Evolutionary conservation across 2,329 filamentous ascomycete species (phyloP).

Genomic region (Trichophyton equinum): DNA sequence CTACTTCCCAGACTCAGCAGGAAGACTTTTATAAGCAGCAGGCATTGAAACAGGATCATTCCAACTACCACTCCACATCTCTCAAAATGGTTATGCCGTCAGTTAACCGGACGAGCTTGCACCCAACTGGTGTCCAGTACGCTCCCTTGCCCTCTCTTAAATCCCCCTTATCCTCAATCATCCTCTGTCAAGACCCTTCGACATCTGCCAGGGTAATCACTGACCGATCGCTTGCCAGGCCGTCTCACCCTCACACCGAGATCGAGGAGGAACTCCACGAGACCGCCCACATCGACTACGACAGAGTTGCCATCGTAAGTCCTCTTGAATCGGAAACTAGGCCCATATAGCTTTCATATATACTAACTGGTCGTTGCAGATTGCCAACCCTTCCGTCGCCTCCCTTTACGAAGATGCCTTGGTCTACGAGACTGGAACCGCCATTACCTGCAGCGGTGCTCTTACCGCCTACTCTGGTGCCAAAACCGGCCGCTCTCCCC

Average conservation of each 20-base stretch:
- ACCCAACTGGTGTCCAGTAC: slow-evolving; percentile 82
- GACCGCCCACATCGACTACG: slow-evolving; percentile 97
- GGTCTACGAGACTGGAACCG: slow-evolving; percentile 92
- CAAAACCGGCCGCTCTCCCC: slow-evolving; percentile 93
- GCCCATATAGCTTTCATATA: background rate
- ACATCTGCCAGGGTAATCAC: background rate
- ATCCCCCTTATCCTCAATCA: background rate
- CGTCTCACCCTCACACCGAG: slow-evolving; percentile 80
- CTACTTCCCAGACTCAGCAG: slow-evolving; percentile 18
- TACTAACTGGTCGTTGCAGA: slow-evolving; percentile 27
- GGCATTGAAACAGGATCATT: slow-evolving; percentile 44
- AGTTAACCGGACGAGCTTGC: slow-evolving; percentile 85
- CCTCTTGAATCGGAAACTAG: background rate
- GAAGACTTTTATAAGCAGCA: slow-evolving; percentile 47
- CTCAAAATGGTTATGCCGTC: slow-evolving; percentile 42
- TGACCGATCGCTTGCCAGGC: slow-evolving; percentile 40
- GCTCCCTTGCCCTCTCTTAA: slow-evolving; percentile 28
- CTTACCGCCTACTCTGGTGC: slow-evolving; percentile 95
- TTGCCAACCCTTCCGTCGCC: slow-evolving; percentile 86
- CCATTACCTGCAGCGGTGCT: slow-evolving; percentile 90
- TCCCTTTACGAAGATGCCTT: slow-evolving; percentile 98
- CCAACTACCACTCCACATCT: slow-evolving; percentile 48
- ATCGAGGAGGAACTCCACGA: slow-evolving; percentile 96
- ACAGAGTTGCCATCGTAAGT: slow-evolving; percentile 93
- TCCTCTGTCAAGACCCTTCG: background rate